Evolutionary conservation across 192 early-diverging fungal species (phyloP), one percentile per base, ranked within the genome.

Genomic region (Globomyces pollinis-pini): DNA sequence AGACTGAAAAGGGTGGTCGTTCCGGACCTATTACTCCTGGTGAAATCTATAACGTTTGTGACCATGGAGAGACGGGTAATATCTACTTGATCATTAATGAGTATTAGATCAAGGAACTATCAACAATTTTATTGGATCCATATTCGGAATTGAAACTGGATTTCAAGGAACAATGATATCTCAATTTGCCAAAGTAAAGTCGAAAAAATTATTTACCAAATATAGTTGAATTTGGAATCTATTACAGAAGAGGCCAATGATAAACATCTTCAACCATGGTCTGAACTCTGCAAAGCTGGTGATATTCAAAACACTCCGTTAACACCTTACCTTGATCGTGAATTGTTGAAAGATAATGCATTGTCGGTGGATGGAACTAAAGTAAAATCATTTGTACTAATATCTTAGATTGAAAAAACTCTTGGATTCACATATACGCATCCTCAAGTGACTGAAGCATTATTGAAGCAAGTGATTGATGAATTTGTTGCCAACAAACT

Each of bases 211-310:
- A 3, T 26, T 8, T 26, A 26, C 20, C 55, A 75, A 21, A 43
- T 38, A 26, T 59, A 91, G 83, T 70, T 92, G n/a, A 86, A 91
- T 62, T 76, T 92, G 44, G 79, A 86, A 41, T 84, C 84, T 11
- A 82, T 93, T 15, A 88, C 88, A 2, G 93, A 98, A 59, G 92
- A 94, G 18, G 88, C 90, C 57, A 97, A 97, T 57, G 93, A 96
- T 60, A 89, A 86, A 67, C 88, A 95, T 52, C 71, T 97, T 51
- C 86, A 86, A 29, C 94, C 94, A 15, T 97, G 94, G 94, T 86
- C 89, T 38, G 84, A 87, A 18, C 69, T 97, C 20, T 75, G 93
- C 62, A 81, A 85, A 24, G 69, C 67, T n/a, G 72, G 77, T 35
- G 77, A 75, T 3, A 83, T 93, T 29, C 71, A 69, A 29, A 86